A percentile compares a stretch with the other conserved stretches of the same genome.
phyloP scores from a whole-genome alignment of 129 eudicot species.

The Pittosporum tobira region DNA sequence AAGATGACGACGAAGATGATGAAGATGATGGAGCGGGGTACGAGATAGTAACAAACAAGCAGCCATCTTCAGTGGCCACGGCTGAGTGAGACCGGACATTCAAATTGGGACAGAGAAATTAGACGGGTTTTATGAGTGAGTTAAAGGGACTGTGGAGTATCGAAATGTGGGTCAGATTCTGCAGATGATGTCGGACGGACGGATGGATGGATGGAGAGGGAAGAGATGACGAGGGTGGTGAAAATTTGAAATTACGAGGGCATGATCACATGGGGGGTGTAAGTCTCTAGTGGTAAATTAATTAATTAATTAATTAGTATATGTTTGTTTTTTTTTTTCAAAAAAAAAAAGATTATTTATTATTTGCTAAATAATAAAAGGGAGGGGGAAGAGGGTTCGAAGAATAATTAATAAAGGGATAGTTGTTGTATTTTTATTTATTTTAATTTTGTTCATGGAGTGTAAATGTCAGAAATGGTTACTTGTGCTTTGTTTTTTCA shows the following conservation, averaged over 20 bases:
- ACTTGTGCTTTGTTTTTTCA: background rate
- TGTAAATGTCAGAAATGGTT: background rate
- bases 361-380: background rate
- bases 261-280: background rate
- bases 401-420: background rate
- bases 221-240: no score
- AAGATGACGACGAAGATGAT: slow-evolving; percentile 23
- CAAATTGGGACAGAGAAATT: slow-evolving; percentile 5
- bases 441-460: background rate
- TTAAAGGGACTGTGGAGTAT: background rate
- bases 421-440: background rate
- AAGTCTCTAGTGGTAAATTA: slow-evolving; percentile 9
- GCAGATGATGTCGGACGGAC: no score
- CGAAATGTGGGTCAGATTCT: no score
- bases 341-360: no score
- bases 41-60: slow-evolving; percentile 34
- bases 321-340: slow-evolving; percentile 3
- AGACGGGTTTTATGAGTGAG: background rate
- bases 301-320: no score
- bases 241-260: no score
- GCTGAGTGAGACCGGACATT: background rate
- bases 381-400: background rate
- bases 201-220: no score
- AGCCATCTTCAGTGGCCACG: slow-evolving; percentile 21
- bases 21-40: slow-evolving; percentile 25